Percentiles rank a stretch among this genome's conserved stretches.
Conservation (phyloP, 208 protist genomes). For the Perkinsela sp. region DNA sequence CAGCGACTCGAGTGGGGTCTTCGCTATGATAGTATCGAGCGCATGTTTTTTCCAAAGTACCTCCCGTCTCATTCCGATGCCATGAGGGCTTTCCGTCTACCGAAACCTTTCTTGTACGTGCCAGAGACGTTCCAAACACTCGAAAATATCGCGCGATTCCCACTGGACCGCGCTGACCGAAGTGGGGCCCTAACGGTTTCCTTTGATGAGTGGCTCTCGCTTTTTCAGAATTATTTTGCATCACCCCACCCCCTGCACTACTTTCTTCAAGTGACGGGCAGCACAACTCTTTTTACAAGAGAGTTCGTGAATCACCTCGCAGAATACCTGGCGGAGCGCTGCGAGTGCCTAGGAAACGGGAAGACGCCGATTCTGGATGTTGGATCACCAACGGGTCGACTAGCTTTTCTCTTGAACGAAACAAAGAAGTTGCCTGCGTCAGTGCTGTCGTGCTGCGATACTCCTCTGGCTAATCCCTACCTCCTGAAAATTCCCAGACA, state of each 20-base stretch:
- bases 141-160: constrained; percentile 48
- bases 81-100: constrained; percentile 17
- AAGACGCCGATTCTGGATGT: constrained; percentile 48
- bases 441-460: constrained; percentile 38
- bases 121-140: constrained; percentile 25
- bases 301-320: constrained; percentile 34
- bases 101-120: constrained; percentile 26
- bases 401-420: constrained; percentile 31
- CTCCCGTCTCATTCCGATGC: constrained; percentile 17
- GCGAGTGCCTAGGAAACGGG: constrained; percentile 26
- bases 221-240: constrained; percentile 60
- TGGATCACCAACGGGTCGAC: constrained; percentile 27
- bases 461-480: constrained; percentile 49
- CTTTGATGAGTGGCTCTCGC: constrained; percentile 54
- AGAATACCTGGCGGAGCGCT: constrained; percentile 34
- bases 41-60: constrained; percentile 45
- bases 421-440: constrained; percentile 38
- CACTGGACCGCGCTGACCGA: constrained; percentile 28
- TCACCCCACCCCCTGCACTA: constrained; percentile 36
- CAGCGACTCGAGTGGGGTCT: constrained; percentile 12
- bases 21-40: constrained; percentile 34
- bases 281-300: constrained; percentile 23
- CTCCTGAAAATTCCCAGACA: constrained; percentile 36
- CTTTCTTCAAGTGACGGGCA: constrained; percentile 36
- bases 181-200: constrained; percentile 19